These are phyloP conservation scores for Phytophthora podocarpi DNA, from an alignment of 352 stramenopile genomes.

Conservation along the genomic window DNA sequence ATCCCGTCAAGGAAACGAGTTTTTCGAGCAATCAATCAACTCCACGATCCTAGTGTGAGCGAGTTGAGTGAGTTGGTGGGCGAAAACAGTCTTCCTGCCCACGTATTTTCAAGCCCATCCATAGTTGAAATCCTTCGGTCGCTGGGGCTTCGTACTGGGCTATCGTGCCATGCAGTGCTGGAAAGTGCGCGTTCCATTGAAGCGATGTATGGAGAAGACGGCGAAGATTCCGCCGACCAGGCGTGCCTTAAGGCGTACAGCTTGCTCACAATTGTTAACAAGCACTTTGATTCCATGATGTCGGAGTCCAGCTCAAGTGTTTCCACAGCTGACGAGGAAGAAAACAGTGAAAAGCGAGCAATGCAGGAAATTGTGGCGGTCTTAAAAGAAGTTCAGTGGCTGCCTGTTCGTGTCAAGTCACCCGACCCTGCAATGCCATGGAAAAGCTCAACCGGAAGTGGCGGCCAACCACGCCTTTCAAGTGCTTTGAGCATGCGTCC, in stretches of 20 bases:
- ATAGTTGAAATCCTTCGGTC: conserved; percentile 61
- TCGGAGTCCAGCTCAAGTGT: conserved; percentile 12
- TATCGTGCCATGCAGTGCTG: conserved; percentile 75
- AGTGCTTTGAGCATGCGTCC: conserved; percentile 47
- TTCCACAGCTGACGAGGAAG: conserved; percentile 4
- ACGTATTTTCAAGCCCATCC: conserved; percentile 48
- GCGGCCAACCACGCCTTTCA: conserved; percentile 32
- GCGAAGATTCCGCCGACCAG: conserved; percentile 11
- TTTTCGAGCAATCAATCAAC: conserved; percentile 54
- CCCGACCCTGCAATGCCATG: conserved; percentile 66
- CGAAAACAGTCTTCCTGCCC: conserved; percentile 61
- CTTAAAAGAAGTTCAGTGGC: conserved; percentile 45
- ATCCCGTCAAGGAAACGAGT: conserved; percentile 63
- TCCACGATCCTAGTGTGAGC: conserved; percentile 74
- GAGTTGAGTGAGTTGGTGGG: conserved; percentile 72
- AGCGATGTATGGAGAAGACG: conserved; percentile 39
- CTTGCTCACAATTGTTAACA: conserved; percentile 75
- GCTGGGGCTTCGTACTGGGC: conserved; percentile 55
- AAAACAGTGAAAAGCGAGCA: conserved; percentile 12
- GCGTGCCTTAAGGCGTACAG: conserved; percentile 55
- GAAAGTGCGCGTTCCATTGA: conserved; percentile 75
- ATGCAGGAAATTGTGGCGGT: conserved; percentile 37
- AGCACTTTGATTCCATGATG: conserved; percentile 74
- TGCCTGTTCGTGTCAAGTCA: conserved; percentile 40
- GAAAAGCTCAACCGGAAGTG: conserved; percentile 24